These are phyloP conservation scores for Fusarium luffae DNA, from an alignment of 2,329 filamentous ascomycete species.

Conservation along the genomic window DNA sequence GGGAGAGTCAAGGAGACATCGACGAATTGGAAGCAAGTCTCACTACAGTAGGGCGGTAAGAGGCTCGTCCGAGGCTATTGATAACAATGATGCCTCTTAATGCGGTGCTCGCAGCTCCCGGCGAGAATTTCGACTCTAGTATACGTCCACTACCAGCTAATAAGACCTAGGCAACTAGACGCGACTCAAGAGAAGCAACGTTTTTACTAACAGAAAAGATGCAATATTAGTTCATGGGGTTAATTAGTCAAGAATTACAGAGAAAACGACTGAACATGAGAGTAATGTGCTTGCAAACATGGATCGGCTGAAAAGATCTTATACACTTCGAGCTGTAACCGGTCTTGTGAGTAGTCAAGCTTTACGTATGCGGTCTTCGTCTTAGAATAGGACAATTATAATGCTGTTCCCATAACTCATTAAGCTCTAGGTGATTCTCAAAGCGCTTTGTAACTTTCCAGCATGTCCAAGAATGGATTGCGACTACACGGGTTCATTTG, in stretches of 20 bases:
- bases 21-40: neutral
- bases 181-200: neutral
- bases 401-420: neutral
- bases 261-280: neutral
- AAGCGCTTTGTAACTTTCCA: neutral
- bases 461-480: neutral
- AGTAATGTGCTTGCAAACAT: neutral
- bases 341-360: constrained; percentile 2
- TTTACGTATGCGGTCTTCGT: constrained; percentile 11
- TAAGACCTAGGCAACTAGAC: neutral
- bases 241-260: neutral
- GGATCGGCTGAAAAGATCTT: neutral
- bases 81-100: neutral
- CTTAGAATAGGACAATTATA: neutral
- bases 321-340: constrained; percentile 12
- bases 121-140: neutral
- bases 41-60: neutral
- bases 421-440: neutral
- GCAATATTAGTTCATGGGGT: neutral
- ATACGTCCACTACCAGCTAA: neutral
- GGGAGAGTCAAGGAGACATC: neutral
- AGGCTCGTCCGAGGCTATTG: neutral
- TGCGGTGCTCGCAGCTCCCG: neutral
- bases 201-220: neutral
- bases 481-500: constrained; percentile 23